Conservation (phyloP, 352 stramenopile genomes). For the Phytophthora tubulina region DNA sequence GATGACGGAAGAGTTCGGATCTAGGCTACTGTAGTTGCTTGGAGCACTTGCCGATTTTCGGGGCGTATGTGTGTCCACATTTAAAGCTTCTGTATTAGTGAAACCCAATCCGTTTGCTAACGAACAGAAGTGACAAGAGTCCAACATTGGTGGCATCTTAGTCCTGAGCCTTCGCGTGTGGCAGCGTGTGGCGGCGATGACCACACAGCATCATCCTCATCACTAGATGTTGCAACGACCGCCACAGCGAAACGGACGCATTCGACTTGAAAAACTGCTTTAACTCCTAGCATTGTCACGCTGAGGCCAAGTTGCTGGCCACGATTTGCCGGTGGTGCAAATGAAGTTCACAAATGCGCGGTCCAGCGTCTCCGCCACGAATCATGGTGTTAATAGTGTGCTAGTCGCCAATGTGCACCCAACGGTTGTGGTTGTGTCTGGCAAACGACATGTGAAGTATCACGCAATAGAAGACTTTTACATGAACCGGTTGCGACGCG, state of each 20-base stretch:
- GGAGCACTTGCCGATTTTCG: too few species aligned
- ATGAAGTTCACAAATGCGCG: not conserved
- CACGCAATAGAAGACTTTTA: not conserved
- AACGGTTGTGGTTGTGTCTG: slow-evolving; percentile 8
- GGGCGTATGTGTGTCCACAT: too few species aligned
- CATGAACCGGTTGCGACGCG: slow-evolving; percentile 2
- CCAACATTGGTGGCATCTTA: slow-evolving; percentile 9
- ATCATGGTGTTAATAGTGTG: slow-evolving; percentile 6
- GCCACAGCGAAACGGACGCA: slow-evolving; percentile 5
- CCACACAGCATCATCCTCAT: slow-evolving; percentile 15
- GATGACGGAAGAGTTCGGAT: slow-evolving; percentile 1
- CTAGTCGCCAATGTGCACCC: slow-evolving; percentile 16
- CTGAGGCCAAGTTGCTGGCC: not conserved
- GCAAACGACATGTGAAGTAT: slow-evolving; percentile 7
- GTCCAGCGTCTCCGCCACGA: slow-evolving; percentile 15
- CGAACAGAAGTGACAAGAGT: too few species aligned
- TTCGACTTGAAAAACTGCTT: not conserved
- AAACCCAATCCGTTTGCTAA: too few species aligned
- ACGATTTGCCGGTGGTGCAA: slow-evolving; percentile 12
- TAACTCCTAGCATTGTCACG: too few species aligned
- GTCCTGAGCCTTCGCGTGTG: not conserved
- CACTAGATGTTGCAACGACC: not conserved
- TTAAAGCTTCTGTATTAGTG: too few species aligned
- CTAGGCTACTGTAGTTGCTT: not conserved
- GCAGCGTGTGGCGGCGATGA: slow-evolving; percentile 5